Percentiles rank a stretch among this genome's conserved stretches.
Conservation (phyloP, 495 filamentous ascomycete species). For the Filosporella fistucella region DNA sequence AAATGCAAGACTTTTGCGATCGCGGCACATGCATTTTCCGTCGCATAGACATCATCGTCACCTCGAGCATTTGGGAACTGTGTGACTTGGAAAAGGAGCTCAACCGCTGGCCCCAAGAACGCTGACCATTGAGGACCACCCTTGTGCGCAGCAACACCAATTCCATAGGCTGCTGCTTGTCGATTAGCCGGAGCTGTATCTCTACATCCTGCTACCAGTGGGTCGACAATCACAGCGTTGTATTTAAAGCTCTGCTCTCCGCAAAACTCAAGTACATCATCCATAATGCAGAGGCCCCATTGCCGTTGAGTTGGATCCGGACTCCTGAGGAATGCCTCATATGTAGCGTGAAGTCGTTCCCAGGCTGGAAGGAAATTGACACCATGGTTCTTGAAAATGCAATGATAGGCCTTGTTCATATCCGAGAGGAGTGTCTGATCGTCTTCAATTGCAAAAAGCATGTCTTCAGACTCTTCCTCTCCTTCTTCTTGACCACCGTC, state of each 20-base stretch:
- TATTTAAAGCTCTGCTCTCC: slow-evolving; percentile 79
- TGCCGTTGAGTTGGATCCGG: slow-evolving; percentile 88
- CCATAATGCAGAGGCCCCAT: slow-evolving; percentile 98
- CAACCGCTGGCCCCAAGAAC: slow-evolving; percentile 75
- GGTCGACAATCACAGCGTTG: slow-evolving; percentile 76
- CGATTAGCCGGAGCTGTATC: slow-evolving; percentile 87
- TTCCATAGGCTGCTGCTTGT: slow-evolving; percentile 94
- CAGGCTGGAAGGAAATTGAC: slow-evolving; percentile 78
- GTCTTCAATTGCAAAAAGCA: slow-evolving; percentile 89
- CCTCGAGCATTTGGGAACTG: slow-evolving; percentile 73
- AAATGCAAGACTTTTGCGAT: slow-evolving; percentile 95
- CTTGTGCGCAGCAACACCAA: slow-evolving; percentile 92
- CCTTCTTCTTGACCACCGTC: slow-evolving; percentile 71
- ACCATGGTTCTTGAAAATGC: slow-evolving; percentile 95
- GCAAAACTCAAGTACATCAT: slow-evolving; percentile 97
- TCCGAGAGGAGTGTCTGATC: slow-evolving; percentile 95
- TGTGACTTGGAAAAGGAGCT: slow-evolving; percentile 77
- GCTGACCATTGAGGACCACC: slow-evolving; percentile 79
- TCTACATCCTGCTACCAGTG: slow-evolving; percentile 74
- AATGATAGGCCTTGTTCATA: slow-evolving; percentile 99
- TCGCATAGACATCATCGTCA: slow-evolving; percentile 95
- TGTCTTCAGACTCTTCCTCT: slow-evolving; percentile 77
- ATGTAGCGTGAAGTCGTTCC: slow-evolving; percentile 79
- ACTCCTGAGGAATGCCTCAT: slow-evolving; percentile 80
- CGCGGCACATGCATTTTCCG: slow-evolving; percentile 93